phyloP scores from a whole-genome alignment of 2,329 filamentous ascomycete species.

The Dendrostoma leiphaemia region DNA sequence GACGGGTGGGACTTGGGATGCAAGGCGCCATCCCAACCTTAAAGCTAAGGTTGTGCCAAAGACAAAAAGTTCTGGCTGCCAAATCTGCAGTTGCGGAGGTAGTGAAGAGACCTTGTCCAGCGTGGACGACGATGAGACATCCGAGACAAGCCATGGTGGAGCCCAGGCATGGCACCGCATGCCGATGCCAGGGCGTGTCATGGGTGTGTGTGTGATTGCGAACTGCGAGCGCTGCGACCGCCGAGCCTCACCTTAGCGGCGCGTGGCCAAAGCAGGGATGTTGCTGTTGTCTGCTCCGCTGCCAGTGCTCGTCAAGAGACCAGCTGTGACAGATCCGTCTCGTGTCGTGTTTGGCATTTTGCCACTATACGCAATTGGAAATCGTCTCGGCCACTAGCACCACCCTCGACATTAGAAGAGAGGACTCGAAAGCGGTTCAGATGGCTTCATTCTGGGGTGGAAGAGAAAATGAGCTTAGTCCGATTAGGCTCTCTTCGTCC shows the following conservation, averaged over 20 bases:
- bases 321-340: conserved; percentile 49
- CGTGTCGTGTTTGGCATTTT: conserved; percentile 43
- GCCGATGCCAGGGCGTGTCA: background rate
- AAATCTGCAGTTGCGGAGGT: background rate
- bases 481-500: background rate
- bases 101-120: background rate
- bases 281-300: conserved; percentile 10
- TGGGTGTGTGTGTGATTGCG: background rate
- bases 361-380: conserved; percentile 21
- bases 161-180: no score
- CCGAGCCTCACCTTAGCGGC: background rate
- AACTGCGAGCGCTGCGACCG: no score
- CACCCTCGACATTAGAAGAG: background rate
- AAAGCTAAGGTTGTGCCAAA: conserved; percentile 14
- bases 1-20: background rate
- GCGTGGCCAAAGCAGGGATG: background rate
- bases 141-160: conserved; percentile 9
- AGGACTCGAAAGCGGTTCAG: background rate
- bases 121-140: conserved; percentile 10
- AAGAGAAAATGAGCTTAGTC: background rate
- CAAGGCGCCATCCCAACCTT: conserved; percentile 15
- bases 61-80: conserved; percentile 1
- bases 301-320: conserved; percentile 20
- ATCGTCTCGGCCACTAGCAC: conserved; percentile 5
- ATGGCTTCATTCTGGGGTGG: background rate